Conservation (phyloP, 2,329 filamentous ascomycete species). For the Phaeosphaeriaceae sp. region DNA sequence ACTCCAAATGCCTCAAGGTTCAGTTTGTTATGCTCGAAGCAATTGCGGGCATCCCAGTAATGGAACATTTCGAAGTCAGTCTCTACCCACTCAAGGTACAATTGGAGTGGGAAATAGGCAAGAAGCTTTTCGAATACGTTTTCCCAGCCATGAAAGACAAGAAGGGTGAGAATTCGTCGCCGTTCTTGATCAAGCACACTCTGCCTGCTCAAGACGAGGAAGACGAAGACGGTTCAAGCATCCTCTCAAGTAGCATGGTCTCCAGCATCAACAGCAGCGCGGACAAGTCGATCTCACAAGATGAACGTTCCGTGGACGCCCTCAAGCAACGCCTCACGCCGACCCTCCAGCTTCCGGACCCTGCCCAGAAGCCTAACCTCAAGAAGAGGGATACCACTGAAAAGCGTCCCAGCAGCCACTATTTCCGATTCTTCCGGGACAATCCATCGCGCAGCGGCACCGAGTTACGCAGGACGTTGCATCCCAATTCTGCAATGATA, state of each 20-base stretch:
- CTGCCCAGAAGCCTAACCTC: slow-evolving; percentile 43
- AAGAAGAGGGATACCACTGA: slow-evolving; percentile 29
- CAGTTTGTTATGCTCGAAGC: slow-evolving; percentile 99
- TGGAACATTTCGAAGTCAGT: slow-evolving; percentile 96
- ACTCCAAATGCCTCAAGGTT: slow-evolving; percentile 86
- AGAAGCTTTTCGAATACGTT: slow-evolving; percentile 94
- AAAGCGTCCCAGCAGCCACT: slow-evolving; percentile 37
- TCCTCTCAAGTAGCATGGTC: slow-evolving; percentile 40
- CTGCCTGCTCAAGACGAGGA: slow-evolving; percentile 56
- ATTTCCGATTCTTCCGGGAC: slow-evolving; percentile 47
- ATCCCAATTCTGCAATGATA: slow-evolving; percentile 33
- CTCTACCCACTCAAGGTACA: slow-evolving; percentile 93
- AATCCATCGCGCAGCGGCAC: slow-evolving; percentile 35
- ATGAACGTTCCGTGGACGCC: slow-evolving; percentile 69
- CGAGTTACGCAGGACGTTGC: slow-evolving; percentile 40
- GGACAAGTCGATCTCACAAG: slow-evolving; percentile 26
- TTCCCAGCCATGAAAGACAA: slow-evolving; percentile 79
- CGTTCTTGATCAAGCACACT: slow-evolving; percentile 65
- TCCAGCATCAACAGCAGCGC: slow-evolving; percentile 25
- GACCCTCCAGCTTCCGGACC: slow-evolving; percentile 68
- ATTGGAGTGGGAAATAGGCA: slow-evolving; percentile 88
- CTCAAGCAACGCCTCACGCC: slow-evolving; percentile 84
- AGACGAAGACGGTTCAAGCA: slow-evolving; percentile 55
- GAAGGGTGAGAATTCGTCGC: slow-evolving; percentile 61
- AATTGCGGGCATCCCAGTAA: slow-evolving; percentile 94